Base-by-base conservation (phyloP, 2,329 filamentous ascomycete genomes). In the Stachybotrys echinatus region DNA sequence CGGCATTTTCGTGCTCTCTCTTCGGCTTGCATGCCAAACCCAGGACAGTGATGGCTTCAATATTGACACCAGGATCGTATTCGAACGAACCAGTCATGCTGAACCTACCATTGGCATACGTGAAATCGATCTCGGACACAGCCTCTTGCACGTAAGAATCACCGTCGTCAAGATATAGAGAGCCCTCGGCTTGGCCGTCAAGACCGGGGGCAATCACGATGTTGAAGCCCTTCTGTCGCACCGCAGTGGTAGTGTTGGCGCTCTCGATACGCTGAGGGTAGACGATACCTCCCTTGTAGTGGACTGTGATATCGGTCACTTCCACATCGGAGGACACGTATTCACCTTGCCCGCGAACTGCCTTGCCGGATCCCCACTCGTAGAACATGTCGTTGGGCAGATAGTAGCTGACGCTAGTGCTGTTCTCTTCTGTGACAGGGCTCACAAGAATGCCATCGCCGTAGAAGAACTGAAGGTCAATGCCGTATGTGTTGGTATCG, bases 161-260 rank as follows among this genome's bases (percentile, higher is more conserved):
- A 12, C 88, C 88, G 52, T 92, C 88, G 55, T 92, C 88, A 3
- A 92, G 71, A 60, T 91, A 92, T 51, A 92, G 69, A 19, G 72
- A 72, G 0, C 88, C 88, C 1, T 62, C 65, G 0, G 88, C 88
- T 7, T 69, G 80, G 2, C 85, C 87, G 48, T 87, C 73, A 0
- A 65, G 59, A 1, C 75, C 81, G 0, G 86, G 77, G 0, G 87
- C 84, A 27, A 92, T 75, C 22, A 91, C 61, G 47, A 92, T 70
- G 58, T 84, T 75, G 66, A 92, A 91, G 48, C 83, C 74, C 57
- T 87, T 73, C 54, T 79, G 75, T 17, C 85, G 74, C 38, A 88
- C 68, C 21, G 76, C 78, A 0, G 74, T 76, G 1, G 84, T 88
- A 0, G 85, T 88, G 68, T 83, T 83, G 23, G 79, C 77, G 17